Evolutionary conservation across 495 filamentous ascomycete genomes (phyloP).

Genomic region (Penicillium paradoxum): DNA sequence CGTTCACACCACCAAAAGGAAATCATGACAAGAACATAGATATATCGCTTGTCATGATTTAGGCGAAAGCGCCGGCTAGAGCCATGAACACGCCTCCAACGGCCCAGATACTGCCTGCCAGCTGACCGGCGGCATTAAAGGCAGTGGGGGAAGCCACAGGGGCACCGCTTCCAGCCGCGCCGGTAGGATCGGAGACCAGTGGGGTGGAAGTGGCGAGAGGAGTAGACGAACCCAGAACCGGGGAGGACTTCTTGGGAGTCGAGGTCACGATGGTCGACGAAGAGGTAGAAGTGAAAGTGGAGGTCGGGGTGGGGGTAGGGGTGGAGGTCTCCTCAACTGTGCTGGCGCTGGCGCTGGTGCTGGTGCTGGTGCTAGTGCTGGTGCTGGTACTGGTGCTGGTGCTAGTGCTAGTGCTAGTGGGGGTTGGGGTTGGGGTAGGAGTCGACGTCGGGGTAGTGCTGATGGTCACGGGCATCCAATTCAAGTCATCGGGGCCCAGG

Average conservation of each 20-base stretch:
- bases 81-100: conserved; percentile 28
- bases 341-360: not conserved
- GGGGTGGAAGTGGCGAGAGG: conserved; percentile 15
- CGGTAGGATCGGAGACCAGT: conserved; percentile 7
- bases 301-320: conserved; percentile 4
- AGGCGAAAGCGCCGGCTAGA: conserved; percentile 27
- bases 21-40: not conserved
- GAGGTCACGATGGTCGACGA: conserved; percentile 3
- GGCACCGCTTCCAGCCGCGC: conserved; percentile 7
- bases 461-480: conserved; percentile 29
- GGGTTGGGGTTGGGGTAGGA: conserved; percentile 11
- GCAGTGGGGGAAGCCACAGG: conserved; percentile 11
- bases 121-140: conserved; percentile 17
- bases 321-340: not conserved
- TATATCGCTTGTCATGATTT: conserved; percentile 2
- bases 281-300: not conserved
- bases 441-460: conserved; percentile 24
- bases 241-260: conserved; percentile 19
- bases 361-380: not conserved
- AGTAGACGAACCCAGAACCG: conserved; percentile 15
- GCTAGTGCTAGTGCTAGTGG: not conserved
- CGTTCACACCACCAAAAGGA: not conserved
- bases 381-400: not conserved
- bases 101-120: conserved; percentile 25
- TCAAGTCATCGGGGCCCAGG: conserved; percentile 16